Conservation (phyloP, 352 stramenopile species). For the Phytophthora meadii region DNA sequence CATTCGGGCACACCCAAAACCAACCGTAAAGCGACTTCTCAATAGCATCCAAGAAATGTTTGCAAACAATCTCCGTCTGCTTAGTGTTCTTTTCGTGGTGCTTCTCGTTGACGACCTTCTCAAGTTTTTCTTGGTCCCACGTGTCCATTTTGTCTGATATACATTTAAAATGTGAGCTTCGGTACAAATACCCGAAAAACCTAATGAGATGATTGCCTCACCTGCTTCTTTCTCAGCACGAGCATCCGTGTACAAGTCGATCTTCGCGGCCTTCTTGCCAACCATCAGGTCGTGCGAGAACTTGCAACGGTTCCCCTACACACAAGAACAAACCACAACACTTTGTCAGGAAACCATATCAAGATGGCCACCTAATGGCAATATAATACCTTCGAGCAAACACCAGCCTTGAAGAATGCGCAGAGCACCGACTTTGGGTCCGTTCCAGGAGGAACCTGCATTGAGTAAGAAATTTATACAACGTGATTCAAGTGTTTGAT, state of each 20-base stretch:
- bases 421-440: slow-evolving; percentile 91
- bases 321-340: slow-evolving; percentile 4
- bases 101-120: slow-evolving; percentile 86
- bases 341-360: too few species aligned
- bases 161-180: slow-evolving; percentile 6
- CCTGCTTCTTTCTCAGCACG: slow-evolving; percentile 74
- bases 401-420: slow-evolving; percentile 90
- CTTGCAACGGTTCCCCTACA: slow-evolving; percentile 86
- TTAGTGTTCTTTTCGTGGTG: slow-evolving; percentile 84
- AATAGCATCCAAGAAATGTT: slow-evolving; percentile 91
- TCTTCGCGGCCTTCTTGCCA: slow-evolving; percentile 88
- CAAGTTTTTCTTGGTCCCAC: slow-evolving; percentile 91
- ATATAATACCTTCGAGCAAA: slow-evolving; percentile 79
- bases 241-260: slow-evolving; percentile 89
- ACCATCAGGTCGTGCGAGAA: slow-evolving; percentile 91
- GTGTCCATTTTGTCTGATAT: slow-evolving; percentile 79
- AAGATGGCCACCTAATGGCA: background rate
- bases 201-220: slow-evolving; percentile 1
- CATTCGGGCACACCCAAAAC: slow-evolving; percentile 92
- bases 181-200: background rate
- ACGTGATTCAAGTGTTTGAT: too few species aligned
- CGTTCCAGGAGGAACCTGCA: slow-evolving; percentile 83
- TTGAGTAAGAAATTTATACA: too few species aligned
- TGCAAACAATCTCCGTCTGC: slow-evolving; percentile 91
- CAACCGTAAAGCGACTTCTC: slow-evolving; percentile 91